A percentile compares a stretch with the other conserved stretches of the same genome.
These are phyloP conservation scores for Tremellales sp. DNA, from an alignment of 1,284 basidiomycete species.

Conservation along the genomic window DNA sequence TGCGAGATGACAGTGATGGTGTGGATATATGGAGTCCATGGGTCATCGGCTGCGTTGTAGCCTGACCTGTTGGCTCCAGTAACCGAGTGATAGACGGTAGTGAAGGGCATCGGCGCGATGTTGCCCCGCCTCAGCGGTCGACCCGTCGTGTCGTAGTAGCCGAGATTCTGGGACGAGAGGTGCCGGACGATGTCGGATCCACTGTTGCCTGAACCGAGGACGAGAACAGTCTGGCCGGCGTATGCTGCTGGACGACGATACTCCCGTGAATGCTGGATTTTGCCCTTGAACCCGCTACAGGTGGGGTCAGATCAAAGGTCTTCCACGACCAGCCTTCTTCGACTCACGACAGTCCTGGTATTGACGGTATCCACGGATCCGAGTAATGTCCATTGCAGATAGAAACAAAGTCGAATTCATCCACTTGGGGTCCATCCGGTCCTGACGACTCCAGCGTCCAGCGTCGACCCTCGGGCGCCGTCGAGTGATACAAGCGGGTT, in stretches of 20 bases:
- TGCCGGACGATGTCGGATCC: background rate
- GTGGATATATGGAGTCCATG: background rate
- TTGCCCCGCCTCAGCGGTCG: background rate
- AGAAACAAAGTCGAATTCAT: slow-evolving; percentile 40
- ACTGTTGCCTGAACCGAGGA: background rate
- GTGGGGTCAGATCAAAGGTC: background rate
- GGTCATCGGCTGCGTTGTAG: background rate
- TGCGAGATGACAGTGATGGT: background rate
- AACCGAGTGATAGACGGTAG: background rate
- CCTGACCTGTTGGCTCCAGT: background rate
- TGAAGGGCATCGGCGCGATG: too few relatives aligned
- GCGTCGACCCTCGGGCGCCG: slow-evolving; percentile 19
- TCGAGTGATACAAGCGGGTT: slow-evolving; percentile 22
- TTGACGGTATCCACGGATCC: slow-evolving; percentile 50
- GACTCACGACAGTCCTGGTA: slow-evolving; percentile 44
- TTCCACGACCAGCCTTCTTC: too few relatives aligned
- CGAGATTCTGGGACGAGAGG: background rate
- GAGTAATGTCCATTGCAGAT: slow-evolving; percentile 53
- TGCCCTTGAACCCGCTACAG: slow-evolving; percentile 38
- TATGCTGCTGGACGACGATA: background rate
- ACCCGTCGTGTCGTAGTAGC: background rate
- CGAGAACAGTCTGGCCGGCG: background rate
- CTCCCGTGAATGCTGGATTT: slow-evolving; percentile 48
- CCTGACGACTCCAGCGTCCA: background rate
- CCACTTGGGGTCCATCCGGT: background rate